phyloP scores from a whole-genome alignment of 1,284 basidiomycete genomes.

The Ceratobasidium sp. region DNA sequence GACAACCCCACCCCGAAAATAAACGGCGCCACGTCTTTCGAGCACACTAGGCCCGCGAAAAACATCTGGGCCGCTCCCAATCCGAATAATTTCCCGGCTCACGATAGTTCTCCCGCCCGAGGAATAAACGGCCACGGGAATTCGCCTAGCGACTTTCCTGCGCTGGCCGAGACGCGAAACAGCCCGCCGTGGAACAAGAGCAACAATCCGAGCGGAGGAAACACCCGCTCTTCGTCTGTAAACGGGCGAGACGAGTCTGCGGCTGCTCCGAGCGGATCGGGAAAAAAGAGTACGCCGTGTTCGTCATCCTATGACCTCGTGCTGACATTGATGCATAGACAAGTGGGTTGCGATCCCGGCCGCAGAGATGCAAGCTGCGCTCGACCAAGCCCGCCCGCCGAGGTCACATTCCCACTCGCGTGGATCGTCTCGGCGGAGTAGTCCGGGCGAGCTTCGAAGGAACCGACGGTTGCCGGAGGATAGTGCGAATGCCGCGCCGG shows the following conservation, averaged over 20 bases:
- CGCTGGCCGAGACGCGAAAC: constrained; percentile 27
- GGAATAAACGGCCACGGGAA: not conserved
- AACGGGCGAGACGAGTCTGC: constrained; percentile 26
- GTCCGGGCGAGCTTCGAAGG: constrained; percentile 33
- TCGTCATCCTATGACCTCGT: constrained; percentile 3
- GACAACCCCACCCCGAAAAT: constrained; percentile 33
- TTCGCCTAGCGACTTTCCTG: constrained; percentile 29
- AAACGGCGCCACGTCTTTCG: constrained; percentile 13
- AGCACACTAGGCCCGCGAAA: not conserved
- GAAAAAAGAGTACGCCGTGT: constrained; percentile 36
- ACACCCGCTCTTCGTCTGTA: constrained; percentile 28
- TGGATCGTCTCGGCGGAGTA: constrained; percentile 29
- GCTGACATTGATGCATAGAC: constrained; percentile 51
- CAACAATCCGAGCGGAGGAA: constrained; percentile 31
- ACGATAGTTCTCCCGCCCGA: not conserved
- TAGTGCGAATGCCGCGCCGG: not conserved
- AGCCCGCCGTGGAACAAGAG: constrained; percentile 24
- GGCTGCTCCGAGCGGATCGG: constrained; percentile 18
- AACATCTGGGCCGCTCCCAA: constrained; percentile 2
- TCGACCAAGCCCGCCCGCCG: constrained; percentile 55
- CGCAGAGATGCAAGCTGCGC: constrained; percentile 59
- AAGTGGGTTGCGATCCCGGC: constrained; percentile 61
- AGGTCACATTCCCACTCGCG: constrained; percentile 39
- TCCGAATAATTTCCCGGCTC: not conserved
- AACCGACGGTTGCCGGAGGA: constrained; percentile 27